Evolutionary conservation across 106 monocot species (phyloP).

Genomic region (Triglochin maritima): DNA sequence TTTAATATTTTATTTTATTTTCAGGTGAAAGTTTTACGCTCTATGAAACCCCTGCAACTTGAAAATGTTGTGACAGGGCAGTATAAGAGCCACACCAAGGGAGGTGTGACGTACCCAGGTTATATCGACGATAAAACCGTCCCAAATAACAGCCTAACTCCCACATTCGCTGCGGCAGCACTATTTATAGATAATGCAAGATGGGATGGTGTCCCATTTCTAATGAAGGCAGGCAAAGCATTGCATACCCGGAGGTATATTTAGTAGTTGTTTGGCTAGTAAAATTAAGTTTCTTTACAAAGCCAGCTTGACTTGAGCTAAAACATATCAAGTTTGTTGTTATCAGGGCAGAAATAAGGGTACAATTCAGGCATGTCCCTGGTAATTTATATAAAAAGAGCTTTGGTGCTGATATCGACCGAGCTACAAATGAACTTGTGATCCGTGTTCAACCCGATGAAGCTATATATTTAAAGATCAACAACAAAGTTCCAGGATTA

Average conservation of each 20-base stretch:
- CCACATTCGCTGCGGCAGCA: conserved; percentile 88
- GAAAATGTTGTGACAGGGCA: conserved; percentile 82
- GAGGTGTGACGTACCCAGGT: conserved; percentile 52
- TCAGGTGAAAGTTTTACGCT: conserved; percentile 88
- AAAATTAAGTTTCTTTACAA: neutral
- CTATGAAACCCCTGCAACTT: conserved; percentile 63
- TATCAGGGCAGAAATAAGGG: conserved; percentile 82
- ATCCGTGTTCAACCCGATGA: conserved; percentile 93
- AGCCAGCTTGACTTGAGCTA: neutral
- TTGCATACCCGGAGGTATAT: conserved; percentile 51
- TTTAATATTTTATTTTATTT: neutral
- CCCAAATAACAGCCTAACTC: conserved; percentile 61
- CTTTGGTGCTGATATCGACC: conserved; percentile 84
- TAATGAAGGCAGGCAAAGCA: conserved; percentile 96
- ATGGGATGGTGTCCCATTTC: conserved; percentile 96
- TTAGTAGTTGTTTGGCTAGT: neutral
- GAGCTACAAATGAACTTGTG: conserved; percentile 90
- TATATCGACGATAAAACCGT: conserved; percentile 81
- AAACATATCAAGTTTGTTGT: conserved; percentile 1
- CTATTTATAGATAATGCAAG: conserved; percentile 88
- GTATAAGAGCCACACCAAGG: conserved; percentile 73
- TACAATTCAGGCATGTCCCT: conserved; percentile 90
- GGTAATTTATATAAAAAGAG: conserved; percentile 76
- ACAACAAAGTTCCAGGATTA: conserved; percentile 83
- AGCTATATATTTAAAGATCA: conserved; percentile 91